Base-by-base conservation (phyloP, 2,329 filamentous ascomycete genomes). In the Exophiala phaeomuriformis region DNA sequence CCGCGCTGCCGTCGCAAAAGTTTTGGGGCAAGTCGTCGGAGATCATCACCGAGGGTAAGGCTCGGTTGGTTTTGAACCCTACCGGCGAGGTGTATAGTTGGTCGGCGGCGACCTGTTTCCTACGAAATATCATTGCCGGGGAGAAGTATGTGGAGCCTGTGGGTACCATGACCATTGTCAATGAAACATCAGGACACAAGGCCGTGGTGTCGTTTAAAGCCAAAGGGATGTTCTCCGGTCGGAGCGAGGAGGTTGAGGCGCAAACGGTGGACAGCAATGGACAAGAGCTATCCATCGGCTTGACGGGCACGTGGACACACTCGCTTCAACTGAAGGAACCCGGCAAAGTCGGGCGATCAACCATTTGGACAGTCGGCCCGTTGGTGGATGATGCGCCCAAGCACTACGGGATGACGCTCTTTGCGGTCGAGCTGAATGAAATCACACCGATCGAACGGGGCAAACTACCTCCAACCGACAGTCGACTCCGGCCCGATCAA, bases 1-100 rank as follows among this genome's bases (percentile, higher is more conserved):
- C 86, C 3, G 88, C 93, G 0, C 84, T 86, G 52, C 93, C 93
- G 0, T 85, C 86, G 27, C 91, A 98, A 67, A 97, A 97, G 67
- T 98, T 98, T 74, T 97, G 93, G 93, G 93, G 93, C 52, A 97
- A 97, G 74, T 91, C 86, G 51, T 89, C 89, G 2, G 93, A 98
- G 70, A 82, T 98, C 58, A 93, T 88, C 56, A 97, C 90, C 0
- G 91, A 96, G 51, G 93, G 93, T 2, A 86, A 88, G 29, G 84
- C 89, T 2, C 82, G 90, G 46, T 77, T 96, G 37, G 82, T 84
- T 37, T 74, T 98, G 30, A 84, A 93, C 66, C 78, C 79, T 1
- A 80, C 75, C 1, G 86, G 88, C 51, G 91, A 97, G 67, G 79
- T 83, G 56, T 98, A 91, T 72, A 90, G 84, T 63, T 98, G 90